Conservation (phyloP, 2,329 filamentous ascomycete species). For the Aspergillus alliaceus region DNA sequence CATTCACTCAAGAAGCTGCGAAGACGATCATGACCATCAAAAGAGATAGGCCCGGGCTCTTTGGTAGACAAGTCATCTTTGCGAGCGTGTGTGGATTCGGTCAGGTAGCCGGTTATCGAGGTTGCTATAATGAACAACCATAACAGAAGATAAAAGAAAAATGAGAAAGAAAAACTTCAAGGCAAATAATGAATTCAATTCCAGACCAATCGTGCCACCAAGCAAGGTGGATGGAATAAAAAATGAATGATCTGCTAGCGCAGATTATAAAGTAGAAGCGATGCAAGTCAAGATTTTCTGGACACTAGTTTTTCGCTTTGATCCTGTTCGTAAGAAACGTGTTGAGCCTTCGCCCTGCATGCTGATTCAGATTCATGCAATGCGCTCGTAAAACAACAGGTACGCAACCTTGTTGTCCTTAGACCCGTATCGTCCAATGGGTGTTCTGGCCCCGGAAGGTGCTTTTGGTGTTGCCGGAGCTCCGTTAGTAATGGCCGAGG, state of each 20-base stretch:
- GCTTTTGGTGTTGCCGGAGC: conserved; percentile 53
- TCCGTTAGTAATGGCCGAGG: conserved; percentile 63
- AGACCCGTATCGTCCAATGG: conserved; percentile 58
- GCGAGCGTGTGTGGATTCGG: neutral
- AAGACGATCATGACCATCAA: neutral
- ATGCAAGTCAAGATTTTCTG: neutral
- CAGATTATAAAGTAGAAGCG: neutral
- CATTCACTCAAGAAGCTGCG: neutral
- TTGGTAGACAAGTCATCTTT: neutral
- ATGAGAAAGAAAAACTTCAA: neutral
- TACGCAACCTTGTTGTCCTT: conserved; percentile 98
- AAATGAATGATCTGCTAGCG: neutral
- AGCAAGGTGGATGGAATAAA: neutral
- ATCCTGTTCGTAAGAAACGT: neutral
- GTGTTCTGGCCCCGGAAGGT: conserved; percentile 58
- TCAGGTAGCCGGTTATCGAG: neutral
- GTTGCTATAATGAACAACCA: neutral
- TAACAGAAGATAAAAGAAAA: neutral
- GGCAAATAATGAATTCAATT: neutral
- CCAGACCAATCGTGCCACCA: neutral
- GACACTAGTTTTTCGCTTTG: neutral
- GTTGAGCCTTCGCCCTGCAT: neutral
- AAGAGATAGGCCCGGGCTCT: neutral
- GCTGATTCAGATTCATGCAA: conserved; percentile 39
- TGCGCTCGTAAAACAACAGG: conserved; percentile 88